phyloP scores from a whole-genome alignment of 106 monocot species.

The Platanthera guangdongensis region DNA sequence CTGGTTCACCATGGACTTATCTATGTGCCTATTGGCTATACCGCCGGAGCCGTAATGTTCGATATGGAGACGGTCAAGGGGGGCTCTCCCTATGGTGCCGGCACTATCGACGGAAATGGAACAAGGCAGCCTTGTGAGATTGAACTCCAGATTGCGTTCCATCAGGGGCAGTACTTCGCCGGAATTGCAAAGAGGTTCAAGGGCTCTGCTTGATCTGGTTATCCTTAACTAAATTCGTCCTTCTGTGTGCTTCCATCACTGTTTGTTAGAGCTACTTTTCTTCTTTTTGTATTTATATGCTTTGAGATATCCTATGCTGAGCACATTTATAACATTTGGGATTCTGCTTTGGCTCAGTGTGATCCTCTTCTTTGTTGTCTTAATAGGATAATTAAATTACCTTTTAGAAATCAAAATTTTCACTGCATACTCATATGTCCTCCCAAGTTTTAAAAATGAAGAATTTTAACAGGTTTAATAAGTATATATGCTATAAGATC shows the following conservation, averaged over 20 bases:
- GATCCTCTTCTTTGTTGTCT: background rate
- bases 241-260: too few species aligned
- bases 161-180: constrained; percentile 72
- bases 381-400: too few species aligned
- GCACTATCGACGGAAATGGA: constrained; percentile 75
- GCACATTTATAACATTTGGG: background rate
- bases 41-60: constrained; percentile 75
- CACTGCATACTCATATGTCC: too few species aligned
- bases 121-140: constrained; percentile 47
- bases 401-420: too few species aligned
- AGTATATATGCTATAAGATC: too few species aligned
- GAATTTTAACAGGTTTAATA: too few species aligned
- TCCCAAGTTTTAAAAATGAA: too few species aligned
- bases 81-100: constrained; percentile 75
- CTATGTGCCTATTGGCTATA: constrained; percentile 80
- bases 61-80: constrained; percentile 61
- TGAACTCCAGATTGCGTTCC: constrained; percentile 54
- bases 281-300: background rate
- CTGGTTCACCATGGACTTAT: constrained; percentile 81
- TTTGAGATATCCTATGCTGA: background rate
- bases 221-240: background rate
- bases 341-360: background rate
- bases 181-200: constrained; percentile 67
- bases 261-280: background rate
- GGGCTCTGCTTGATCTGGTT: constrained; percentile 24